Evolutionary conservation across 345 rosid species (phyloP), one percentile per base, ranked within the genome.

Genomic region (Eucalyptus curtisii): DNA sequence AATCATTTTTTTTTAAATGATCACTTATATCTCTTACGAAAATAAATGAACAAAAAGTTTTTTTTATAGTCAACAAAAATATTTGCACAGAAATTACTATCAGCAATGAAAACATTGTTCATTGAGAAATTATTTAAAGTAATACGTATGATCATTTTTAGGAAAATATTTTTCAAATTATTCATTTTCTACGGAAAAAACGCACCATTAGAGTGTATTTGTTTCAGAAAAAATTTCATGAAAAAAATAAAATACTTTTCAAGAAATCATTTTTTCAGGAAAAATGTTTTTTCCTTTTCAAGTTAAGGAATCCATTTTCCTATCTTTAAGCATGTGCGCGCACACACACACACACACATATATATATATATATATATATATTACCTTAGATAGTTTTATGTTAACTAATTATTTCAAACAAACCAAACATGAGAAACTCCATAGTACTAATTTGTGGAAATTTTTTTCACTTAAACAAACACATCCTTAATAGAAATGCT

Each of bases 111-210:
- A 52, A 52, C 10, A 52, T 20, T 20, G 2, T 52, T 52, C 57
- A 20, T 20, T 20, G 57, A 20, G 0, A 52, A 52, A 52, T 52
- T 20, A 52, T 52, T 52, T 52, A 52, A 20, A 52, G 57, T 20
- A 10, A 52, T 52, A 52, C 2, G 1, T 20, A 20, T 52, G 25
- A 52, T 52, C 2, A 52, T 8, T 52, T 52, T 52, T 52, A 52
- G 5, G 25, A 19, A 52, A 7, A 2, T 52, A 3, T 52, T 19
- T 52, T 52, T 0, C 10, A 20, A 52, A 52, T 52, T 52, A 52
- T 52, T 0, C 10, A 20, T 19, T 52, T 52, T 52, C 0, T 52
- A 0, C 1, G 1, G 2, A 8, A 52, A 2, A 52, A 20, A 52
- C 10, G 3, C 25, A 52, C 57, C 57, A 52, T 52, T 52, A 20